Base-by-base conservation (phyloP, 2,329 filamentous ascomycete genomes). In the Venturia asperata region DNA sequence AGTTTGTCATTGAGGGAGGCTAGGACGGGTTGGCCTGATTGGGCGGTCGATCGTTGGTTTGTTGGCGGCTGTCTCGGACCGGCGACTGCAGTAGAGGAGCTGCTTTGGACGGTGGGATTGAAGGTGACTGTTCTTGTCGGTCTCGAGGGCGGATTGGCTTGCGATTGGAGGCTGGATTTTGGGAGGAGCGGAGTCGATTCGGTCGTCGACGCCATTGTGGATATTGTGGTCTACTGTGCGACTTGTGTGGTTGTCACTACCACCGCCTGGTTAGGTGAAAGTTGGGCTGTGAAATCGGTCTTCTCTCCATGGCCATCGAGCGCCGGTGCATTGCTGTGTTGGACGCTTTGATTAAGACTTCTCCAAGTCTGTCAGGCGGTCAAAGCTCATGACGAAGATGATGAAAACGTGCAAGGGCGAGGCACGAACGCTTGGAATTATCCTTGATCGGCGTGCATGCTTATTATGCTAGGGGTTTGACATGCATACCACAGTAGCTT, bases 1-100 rank as follows among this genome's bases (percentile, higher is more conserved):
- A 97, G 82, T 77, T 92, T 96, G 82, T 82, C 93, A 77, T 97
- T 96, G 70, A 97, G 79, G 3, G 89, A 85, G 5, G 91, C 87
- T 30, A 96, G 9, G 73, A 69, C 52, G 69, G 74, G 37, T 17
- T 42, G 60, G 5, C 47, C 63, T 34, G 47, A 45, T 30, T 56
- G 52, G n/a, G 63, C 19, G 75, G 75, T 24, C 56, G 61, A 71
- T 55, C 45, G 30, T 17, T 58, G 37, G 10, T 19, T 45, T 27
- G 24, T 10, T 24, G 64, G 41, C 39, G 41, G 64, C 10, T 58
- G 42, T 41, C 37, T 45, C 69, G 70, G 61, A 71, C 75, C 69
- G 67, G 72, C 74, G 68, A 70, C 73, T 66, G 76, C 74, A 67
- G 76, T 79, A 65, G 76, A 76, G 27, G 75, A 77, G n/a, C 76